phyloP scores from a whole-genome alignment of 768 basidiomycete species.

The Rossbeevera mucosa region DNA sequence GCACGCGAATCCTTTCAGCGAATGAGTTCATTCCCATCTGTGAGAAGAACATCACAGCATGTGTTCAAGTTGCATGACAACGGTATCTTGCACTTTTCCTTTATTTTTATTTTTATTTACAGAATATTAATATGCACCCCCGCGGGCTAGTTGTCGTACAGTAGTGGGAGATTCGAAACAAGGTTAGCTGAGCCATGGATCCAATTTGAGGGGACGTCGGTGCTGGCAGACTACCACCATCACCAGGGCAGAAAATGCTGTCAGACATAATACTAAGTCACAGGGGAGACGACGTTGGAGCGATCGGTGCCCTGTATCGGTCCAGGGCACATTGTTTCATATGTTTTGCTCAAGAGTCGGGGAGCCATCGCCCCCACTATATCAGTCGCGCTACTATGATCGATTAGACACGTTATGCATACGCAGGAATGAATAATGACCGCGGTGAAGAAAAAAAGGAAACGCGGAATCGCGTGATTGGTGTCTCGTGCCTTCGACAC shows the following conservation, averaged over 20 bases:
- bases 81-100: constrained; percentile 1
- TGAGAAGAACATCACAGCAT: neutral
- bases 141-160: neutral
- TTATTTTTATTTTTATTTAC: neutral
- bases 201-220: neutral
- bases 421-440: neutral
- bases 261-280: neutral
- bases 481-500: neutral
- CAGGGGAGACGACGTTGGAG: neutral
- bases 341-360: neutral
- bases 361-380: neutral
- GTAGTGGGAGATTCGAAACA: neutral
- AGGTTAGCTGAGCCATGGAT: neutral
- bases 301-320: constrained; percentile 3
- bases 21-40: constrained; percentile 9
- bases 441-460: neutral
- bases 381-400: neutral
- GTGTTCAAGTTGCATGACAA: constrained; percentile 12
- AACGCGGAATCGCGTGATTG: neutral
- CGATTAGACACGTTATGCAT: neutral
- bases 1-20: neutral
- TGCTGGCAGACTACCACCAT: neutral
- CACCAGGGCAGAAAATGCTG: neutral
- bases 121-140: constrained; percentile 3
- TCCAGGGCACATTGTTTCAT: neutral